phyloP scores from a whole-genome alignment of 208 protist species.

The Tetramitus jugosus region DNA sequence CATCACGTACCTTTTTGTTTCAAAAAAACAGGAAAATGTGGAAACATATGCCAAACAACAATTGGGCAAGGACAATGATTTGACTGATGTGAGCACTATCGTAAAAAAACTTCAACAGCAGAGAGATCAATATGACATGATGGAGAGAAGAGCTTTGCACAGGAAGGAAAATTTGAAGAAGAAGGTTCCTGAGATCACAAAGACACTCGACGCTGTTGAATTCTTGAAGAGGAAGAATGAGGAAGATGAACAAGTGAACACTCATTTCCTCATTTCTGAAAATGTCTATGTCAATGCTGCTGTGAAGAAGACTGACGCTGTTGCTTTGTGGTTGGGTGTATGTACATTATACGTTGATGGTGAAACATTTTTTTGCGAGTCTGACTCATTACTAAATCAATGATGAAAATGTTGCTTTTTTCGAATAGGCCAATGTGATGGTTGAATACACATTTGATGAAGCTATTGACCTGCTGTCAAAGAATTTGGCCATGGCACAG shows the following conservation, averaged over 20 bases:
- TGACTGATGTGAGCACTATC: not conserved
- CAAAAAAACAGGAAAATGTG: constrained; percentile 23
- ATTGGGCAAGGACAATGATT: not conserved
- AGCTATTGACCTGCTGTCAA: constrained; percentile 44
- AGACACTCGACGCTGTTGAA: constrained; percentile 30
- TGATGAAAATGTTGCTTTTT: too few species aligned
- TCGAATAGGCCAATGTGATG: too few species aligned
- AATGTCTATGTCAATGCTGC: constrained; percentile 28
- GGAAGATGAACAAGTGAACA: constrained; percentile 25
- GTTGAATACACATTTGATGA: constrained; percentile 60
- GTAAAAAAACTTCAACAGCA: too few species aligned
- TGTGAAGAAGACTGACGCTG: constrained; percentile 8
- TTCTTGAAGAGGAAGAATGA: constrained; percentile 20
- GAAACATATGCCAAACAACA: not conserved
- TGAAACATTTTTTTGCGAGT: too few species aligned
- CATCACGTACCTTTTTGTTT: too few species aligned
- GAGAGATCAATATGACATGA: not conserved
- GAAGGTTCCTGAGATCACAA: constrained; percentile 39
- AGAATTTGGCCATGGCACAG: constrained; percentile 41
- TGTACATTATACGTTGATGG: too few species aligned
- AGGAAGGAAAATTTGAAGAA: constrained; percentile 22
- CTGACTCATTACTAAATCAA: too few species aligned
- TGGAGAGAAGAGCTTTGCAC: constrained; percentile 27
- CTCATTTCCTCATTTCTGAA: constrained; percentile 32
- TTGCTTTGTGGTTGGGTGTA: constrained; percentile 49